Evolutionary conservation across 2,329 filamentous ascomycete genomes (phyloP).

Genomic region (Aspergillus terreus): DNA sequence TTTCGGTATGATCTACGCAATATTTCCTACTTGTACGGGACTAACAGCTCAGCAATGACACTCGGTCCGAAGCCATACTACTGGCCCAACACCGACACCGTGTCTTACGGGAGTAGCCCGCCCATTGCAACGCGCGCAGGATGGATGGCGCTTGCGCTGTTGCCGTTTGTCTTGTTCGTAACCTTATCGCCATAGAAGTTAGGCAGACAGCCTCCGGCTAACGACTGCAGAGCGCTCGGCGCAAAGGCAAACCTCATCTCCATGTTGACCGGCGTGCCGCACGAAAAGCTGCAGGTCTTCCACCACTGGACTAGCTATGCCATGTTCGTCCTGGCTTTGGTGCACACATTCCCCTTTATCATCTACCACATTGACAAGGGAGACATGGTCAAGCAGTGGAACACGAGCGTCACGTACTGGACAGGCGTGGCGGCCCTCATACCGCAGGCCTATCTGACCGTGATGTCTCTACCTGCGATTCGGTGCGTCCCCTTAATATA

Average conservation of each 20-base stretch:
- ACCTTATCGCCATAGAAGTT: too few relatives aligned
- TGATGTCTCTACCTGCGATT: conserved; percentile 51
- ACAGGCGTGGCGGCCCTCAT: conserved; percentile 55
- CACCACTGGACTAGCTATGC: conserved; percentile 54
- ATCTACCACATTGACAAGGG: conserved; percentile 49
- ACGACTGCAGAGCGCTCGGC: conserved; percentile 39
- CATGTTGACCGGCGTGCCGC: conserved; percentile 51
- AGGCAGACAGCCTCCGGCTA: neutral
- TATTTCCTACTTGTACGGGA: neutral
- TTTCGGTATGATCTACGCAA: conserved; percentile 30
- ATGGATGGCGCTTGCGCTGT: conserved; percentile 50
- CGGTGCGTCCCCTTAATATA: conserved; percentile 31
- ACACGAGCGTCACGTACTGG: conserved; percentile 48
- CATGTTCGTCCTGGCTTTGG: conserved; percentile 54
- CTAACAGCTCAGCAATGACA: conserved; percentile 37
- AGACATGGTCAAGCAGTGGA: conserved; percentile 48
- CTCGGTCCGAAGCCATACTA: conserved; percentile 53
- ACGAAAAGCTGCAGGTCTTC: conserved; percentile 55
- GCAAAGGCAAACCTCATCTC: conserved; percentile 58
- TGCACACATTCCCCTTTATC: conserved; percentile 61
- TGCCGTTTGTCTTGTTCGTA: conserved; percentile 50
- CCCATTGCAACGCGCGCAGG: conserved; percentile 52
- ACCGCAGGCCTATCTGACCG: conserved; percentile 53
- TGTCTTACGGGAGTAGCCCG: conserved; percentile 49
- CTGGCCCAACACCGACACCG: conserved; percentile 45